phyloP scores from a whole-genome alignment of 2,329 filamentous ascomycete genomes.

The Exophiala viscosa region DNA sequence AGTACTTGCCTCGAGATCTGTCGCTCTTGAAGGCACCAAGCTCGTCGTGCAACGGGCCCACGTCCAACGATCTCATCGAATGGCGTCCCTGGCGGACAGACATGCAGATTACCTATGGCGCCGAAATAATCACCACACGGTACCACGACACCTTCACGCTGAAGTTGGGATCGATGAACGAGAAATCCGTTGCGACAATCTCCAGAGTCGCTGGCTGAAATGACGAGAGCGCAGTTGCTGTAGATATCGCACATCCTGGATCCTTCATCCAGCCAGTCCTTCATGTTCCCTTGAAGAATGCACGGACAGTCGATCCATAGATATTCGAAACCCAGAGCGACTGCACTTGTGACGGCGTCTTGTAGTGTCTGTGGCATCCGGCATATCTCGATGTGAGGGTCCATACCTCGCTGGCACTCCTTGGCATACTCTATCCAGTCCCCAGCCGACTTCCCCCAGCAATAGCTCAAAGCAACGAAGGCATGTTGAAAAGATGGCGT shows the following conservation, averaged over 20 bases:
- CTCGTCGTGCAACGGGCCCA: slow-evolving; percentile 3
- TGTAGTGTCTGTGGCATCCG: slow-evolving; percentile 12
- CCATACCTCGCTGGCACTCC: not conserved
- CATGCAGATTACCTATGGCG: not conserved
- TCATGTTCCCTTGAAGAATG: slow-evolving; percentile 9
- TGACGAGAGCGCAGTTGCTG: slow-evolving; percentile 1
- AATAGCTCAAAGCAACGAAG: slow-evolving; percentile 16
- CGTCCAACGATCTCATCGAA: slow-evolving; percentile 4
- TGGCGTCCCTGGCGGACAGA: not conserved
- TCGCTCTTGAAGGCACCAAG: slow-evolving; percentile 9
- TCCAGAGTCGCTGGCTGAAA: slow-evolving; percentile 7
- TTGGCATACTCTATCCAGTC: slow-evolving; percentile 1
- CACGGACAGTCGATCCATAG: slow-evolving; percentile 14
- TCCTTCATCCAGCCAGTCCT: slow-evolving; percentile 3
- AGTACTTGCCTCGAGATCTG: slow-evolving; percentile 3
- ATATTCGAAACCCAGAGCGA: slow-evolving; percentile 5
- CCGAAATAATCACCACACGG: not conserved
- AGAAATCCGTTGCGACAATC: slow-evolving; percentile 5
- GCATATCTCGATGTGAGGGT: not conserved
- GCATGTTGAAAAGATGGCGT: not conserved
- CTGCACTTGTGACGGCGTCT: slow-evolving; percentile 8
- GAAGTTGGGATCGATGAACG: not conserved
- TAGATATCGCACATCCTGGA: slow-evolving; percentile 10
- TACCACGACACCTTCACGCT: slow-evolving; percentile 1
- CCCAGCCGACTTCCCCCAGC: slow-evolving; percentile 4